Percentiles rank a stretch among this genome's conserved stretches.
phyloP scores from a whole-genome alignment of 768 basidiomycete species.

The Candolleomyces aberdarensis region DNA sequence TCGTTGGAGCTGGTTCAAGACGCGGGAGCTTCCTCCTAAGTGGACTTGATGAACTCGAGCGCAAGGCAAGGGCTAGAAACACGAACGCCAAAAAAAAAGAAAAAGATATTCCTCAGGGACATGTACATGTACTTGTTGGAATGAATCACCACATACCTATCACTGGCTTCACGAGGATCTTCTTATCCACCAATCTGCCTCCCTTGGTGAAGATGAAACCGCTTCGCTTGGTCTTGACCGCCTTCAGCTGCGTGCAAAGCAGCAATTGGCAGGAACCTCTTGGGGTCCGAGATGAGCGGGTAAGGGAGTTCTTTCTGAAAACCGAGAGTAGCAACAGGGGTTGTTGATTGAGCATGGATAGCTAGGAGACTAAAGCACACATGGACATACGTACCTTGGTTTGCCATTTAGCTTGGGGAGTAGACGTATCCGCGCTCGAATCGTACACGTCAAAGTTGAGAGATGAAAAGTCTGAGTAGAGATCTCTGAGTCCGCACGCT shows the following conservation, averaged over 20 bases:
- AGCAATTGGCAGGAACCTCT: constrained; percentile 63
- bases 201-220: constrained; percentile 94
- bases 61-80: constrained; percentile 54
- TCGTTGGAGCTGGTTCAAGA: no score
- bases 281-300: constrained; percentile 85
- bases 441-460: constrained; percentile 77
- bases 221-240: constrained; percentile 81
- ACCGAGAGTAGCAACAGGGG: no score
- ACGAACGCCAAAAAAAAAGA: background rate
- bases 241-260: constrained; percentile 79
- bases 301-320: constrained; percentile 80
- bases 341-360: no score
- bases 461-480: constrained; percentile 69
- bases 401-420: constrained; percentile 82
- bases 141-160: constrained; percentile 54
- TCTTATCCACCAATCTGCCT: constrained; percentile 83
- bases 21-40: constrained; percentile 8
- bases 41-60: constrained; percentile 64
- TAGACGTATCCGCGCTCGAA: constrained; percentile 72
- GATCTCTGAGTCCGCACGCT: constrained; percentile 89
- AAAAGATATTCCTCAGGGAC: background rate
- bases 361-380: background rate
- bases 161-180: constrained; percentile 83
- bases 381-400: constrained; percentile 58
- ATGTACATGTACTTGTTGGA: background rate